phyloP scores from a whole-genome alignment of 2,329 filamentous ascomycete genomes.

The Scedosporium dehoogii region DNA sequence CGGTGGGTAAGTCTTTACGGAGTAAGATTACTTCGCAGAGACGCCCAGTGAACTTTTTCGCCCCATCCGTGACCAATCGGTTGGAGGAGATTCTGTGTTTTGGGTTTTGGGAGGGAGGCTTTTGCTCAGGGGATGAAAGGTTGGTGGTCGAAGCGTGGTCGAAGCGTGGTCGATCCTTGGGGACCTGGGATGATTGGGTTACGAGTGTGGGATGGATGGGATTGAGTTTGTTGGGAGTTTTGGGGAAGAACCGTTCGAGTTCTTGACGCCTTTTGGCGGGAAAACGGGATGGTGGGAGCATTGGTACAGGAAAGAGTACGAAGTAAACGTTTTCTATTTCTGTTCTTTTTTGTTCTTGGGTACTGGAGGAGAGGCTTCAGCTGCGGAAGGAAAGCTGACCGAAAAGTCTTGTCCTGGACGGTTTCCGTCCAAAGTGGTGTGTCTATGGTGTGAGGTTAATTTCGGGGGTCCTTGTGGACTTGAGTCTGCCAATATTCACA shows the following conservation, averaged over 20 bases:
- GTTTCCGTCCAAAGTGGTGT: not conserved
- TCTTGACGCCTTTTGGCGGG: too few species aligned
- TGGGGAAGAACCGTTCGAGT: too few species aligned
- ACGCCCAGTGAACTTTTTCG: too few species aligned
- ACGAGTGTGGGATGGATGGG: too few species aligned
- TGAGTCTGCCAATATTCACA: not conserved
- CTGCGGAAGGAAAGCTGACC: not conserved
- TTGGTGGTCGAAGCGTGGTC: too few species aligned
- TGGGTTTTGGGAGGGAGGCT: not conserved
- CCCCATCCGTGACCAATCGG: not conserved
- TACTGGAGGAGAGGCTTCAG: not conserved
- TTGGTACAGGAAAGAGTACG: too few species aligned
- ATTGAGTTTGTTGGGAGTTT: too few species aligned
- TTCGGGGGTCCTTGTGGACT: not conserved
- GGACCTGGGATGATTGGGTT: too few species aligned
- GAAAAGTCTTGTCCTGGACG: not conserved
- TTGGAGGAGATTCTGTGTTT: not conserved
- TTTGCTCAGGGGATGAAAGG: not conserved
- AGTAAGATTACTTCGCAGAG: too few species aligned
- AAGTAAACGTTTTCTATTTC: not conserved
- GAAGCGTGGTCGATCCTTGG: too few species aligned
- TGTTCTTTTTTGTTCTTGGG: not conserved
- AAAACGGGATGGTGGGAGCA: too few species aligned
- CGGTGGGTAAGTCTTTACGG: not conserved
- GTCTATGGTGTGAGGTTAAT: not conserved